A percentile compares a stretch with the other conserved stretches of the same genome.
phyloP scores from a whole-genome alignment of 441 rosid species.

The Aleurites moluccanus region DNA sequence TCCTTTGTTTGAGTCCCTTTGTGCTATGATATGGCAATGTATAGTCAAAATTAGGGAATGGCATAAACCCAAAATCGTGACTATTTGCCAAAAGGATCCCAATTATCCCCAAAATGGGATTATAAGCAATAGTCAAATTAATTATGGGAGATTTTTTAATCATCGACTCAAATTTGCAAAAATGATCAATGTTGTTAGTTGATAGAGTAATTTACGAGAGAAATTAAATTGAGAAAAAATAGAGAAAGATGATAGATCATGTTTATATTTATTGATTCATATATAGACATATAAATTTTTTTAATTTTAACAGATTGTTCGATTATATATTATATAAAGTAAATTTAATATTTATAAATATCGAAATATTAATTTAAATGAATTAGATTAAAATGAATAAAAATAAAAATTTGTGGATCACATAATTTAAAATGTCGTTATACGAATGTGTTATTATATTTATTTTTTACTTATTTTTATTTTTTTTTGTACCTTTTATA shows the following conservation, averaged over 20 bases:
- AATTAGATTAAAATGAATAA: too few species aligned
- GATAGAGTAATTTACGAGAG: slow-evolving; percentile 42
- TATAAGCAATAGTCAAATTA: slow-evolving; percentile 39
- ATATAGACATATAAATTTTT: too few species aligned
- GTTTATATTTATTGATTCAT: too few species aligned
- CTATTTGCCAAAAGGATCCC: slow-evolving; percentile 47
- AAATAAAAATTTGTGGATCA: too few species aligned
- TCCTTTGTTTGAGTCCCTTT: slow-evolving; percentile 49
- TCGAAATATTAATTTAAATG: too few species aligned
- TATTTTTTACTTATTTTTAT: too few species aligned
- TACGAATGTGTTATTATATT: too few species aligned
- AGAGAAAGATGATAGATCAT: slow-evolving; percentile 43
- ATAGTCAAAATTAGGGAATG: slow-evolving; percentile 45
- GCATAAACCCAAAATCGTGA: slow-evolving; percentile 38
- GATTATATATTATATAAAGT: too few species aligned
- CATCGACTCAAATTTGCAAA: slow-evolving; percentile 24
- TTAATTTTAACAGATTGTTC: too few species aligned
- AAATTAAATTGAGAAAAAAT: slow-evolving; percentile 35
- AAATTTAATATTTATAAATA: too few species aligned
- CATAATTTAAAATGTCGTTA: too few species aligned
- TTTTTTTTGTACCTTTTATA: too few species aligned
- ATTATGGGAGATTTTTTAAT: slow-evolving; percentile 38
- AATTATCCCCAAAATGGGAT: slow-evolving; percentile 15
- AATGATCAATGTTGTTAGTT: slow-evolving; percentile 31
- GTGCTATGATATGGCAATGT: slow-evolving; percentile 60